Base-by-base conservation (phyloP, 805 yeast species). In the Pichia scutulata region DNA sequence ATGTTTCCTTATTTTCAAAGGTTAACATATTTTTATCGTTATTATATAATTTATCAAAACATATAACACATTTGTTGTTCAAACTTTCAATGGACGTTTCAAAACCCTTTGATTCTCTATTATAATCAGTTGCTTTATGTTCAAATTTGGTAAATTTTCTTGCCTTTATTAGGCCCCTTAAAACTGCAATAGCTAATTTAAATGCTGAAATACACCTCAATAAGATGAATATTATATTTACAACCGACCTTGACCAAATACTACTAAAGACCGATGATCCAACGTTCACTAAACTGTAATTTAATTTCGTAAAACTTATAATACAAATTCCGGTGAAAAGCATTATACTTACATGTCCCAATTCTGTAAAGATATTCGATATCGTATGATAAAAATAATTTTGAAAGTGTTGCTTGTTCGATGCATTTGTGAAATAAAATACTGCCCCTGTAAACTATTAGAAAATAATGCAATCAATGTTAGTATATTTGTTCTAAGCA, bases 51-150 rank as follows among this genome's bases (percentile, higher is more conserved):
- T 50, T 46, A 24, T 55, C 61, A 7, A 48, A 47, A 39, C 61
- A 58, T 3, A 58, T 58, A 6, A 58, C 40, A 43, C 61, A 58
- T 28, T 28, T 44, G 25, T 58, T 55, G 25, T 55, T 51, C 26
- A 53, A 25, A 25, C 45, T 43, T 18, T 50, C 44, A 40, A 49
- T 21, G 13, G 41, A 23, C 7, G 25, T n/a, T 24, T 36, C 24
- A 28, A 49, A n/a, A 3, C 21, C 13, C 5, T n/a, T 26, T 3
- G n/a, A 8, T 40, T 43, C 43, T 4, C 6, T 33, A 9, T n/a
- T 26, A 41, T 16, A 41, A 19, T 26, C 18, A 33, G 43, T 41
- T 12, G 39, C 41, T 21, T 44, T 44, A 14, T 25, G 30, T 41
- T 36, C 45, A 22, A 28, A 55, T 43, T 28, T 55, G 14, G 55